phyloP scores from a whole-genome alignment of 78 protist species.

The Salpingoeca rosetta region DNA sequence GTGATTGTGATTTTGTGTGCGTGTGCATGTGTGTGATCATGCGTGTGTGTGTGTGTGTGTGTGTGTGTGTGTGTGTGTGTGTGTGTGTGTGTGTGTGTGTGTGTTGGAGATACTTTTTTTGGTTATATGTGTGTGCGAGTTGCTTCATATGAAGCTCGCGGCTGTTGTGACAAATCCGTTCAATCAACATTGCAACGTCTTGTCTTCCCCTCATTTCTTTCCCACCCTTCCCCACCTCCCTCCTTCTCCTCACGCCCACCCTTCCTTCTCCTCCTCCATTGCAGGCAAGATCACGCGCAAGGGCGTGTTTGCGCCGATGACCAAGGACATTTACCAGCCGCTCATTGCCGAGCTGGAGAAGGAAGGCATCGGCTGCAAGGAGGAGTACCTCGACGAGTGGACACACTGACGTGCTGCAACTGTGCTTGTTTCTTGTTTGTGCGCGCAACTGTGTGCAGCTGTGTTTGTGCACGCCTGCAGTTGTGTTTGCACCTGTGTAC shows the following conservation, averaged over 20 bases:
- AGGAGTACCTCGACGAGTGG: background rate
- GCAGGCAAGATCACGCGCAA: constrained; percentile 26
- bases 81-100: too few species aligned
- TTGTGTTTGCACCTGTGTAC: background rate
- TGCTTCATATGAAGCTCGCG: background rate
- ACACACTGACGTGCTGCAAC: background rate
- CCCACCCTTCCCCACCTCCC: background rate
- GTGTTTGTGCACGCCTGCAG: background rate
- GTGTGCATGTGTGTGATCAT: too few species aligned
- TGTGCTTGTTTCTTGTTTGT: background rate
- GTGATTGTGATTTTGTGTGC: too few species aligned
- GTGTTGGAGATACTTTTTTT: too few species aligned
- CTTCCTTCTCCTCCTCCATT: background rate
- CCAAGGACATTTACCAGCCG: constrained; percentile 25
- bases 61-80: background rate
- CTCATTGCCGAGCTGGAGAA: constrained; percentile 14
- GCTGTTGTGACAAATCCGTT: too few species aligned
- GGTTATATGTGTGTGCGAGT: background rate
- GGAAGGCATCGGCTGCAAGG: constrained; percentile 8
- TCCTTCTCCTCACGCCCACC: background rate
- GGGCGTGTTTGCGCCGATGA: constrained; percentile 36
- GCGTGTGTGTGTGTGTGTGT: background rate
- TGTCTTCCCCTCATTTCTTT: background rate
- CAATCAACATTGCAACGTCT: background rate
- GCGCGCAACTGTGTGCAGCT: background rate